Base-by-base conservation (phyloP, 345 rosid genomes). In the Sonneratia alba region DNA sequence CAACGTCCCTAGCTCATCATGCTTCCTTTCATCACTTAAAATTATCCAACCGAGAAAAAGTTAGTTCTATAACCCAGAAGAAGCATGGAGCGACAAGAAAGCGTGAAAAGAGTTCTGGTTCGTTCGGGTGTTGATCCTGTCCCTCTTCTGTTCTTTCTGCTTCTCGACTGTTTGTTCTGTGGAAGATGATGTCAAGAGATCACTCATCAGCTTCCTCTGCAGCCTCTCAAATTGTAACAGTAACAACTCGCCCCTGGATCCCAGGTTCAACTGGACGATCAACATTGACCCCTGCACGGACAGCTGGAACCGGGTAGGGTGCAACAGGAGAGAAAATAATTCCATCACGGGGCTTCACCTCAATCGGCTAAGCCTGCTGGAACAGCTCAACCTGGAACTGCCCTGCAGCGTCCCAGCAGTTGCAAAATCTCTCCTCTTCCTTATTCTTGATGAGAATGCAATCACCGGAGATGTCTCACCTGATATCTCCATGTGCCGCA, bases 251-350 rank as follows among this genome's bases (percentile, higher is more conserved):
- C 3, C 22, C 34, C 34, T 1, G 34, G 64, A 24, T 59, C 6
- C 27, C 4, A 38, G 21, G 11, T 36, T 37, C 37, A 55, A 43
- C 66, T 75, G 86, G 92, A 75, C 62, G 34, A 57, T 5, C 18
- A 38, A 75, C 32, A 73, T 86, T 1, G 90, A 86, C 82, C 89
- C 89, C 36, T 88, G 92, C 77, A 27, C 5, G 36, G 74, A 68
- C 7, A 0, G 68, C 13, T 88, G 89, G 88, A 57, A 8, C 0
- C 81, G 83, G 9, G 75, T 79, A 15, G 38, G 2, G 14, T 84
- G 89, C 66, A 75, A 75, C 62, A 70, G 65, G 22, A 51, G 43
- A 21, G 71, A 69, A 47, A 27, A 27, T 27, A 79, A 36, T 19
- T 72, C 71, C 18, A 86, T 86, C 38, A 79, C 42, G 18, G 69